phyloP scores from a whole-genome alignment of 169 alveolate genomes.

The Eimeria maxima region DNA sequence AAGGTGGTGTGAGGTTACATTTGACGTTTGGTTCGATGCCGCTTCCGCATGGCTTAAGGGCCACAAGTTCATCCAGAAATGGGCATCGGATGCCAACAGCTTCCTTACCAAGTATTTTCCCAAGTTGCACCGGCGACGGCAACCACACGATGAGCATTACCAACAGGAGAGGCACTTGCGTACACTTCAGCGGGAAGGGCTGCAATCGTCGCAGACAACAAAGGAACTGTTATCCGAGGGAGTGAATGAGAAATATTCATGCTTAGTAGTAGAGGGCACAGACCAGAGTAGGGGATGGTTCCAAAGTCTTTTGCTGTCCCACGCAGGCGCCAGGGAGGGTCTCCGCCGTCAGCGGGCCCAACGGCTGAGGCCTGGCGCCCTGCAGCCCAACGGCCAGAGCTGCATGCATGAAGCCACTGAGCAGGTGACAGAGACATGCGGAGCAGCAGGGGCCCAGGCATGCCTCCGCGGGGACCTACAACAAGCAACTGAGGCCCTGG shows the following conservation, averaged over 20 bases:
- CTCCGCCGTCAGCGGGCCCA: constrained; percentile 39
- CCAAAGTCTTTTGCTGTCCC: constrained; percentile 89
- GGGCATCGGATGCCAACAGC: constrained; percentile 32
- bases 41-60: constrained; percentile 88
- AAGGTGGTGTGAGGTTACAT: constrained; percentile 68
- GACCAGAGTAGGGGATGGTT: constrained; percentile 95
- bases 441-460: background rate
- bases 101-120: constrained; percentile 13
- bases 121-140: constrained; percentile 14
- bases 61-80: constrained; percentile 48
- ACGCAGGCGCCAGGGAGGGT: constrained; percentile 80
- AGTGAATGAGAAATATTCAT: constrained; percentile 7
- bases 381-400: background rate
- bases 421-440: background rate
- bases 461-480: background rate
- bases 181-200: constrained; percentile 1
- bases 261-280: constrained; percentile 89
- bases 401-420: background rate
- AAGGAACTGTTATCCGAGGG: background rate
- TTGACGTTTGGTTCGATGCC: constrained; percentile 95
- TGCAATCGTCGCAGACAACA: background rate
- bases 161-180: background rate
- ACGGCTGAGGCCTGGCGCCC: background rate
- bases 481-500: background rate
- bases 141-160: background rate